Evolutionary conservation across 352 stramenopile species (phyloP).

Genomic region (Pythium brachiatum): DNA sequence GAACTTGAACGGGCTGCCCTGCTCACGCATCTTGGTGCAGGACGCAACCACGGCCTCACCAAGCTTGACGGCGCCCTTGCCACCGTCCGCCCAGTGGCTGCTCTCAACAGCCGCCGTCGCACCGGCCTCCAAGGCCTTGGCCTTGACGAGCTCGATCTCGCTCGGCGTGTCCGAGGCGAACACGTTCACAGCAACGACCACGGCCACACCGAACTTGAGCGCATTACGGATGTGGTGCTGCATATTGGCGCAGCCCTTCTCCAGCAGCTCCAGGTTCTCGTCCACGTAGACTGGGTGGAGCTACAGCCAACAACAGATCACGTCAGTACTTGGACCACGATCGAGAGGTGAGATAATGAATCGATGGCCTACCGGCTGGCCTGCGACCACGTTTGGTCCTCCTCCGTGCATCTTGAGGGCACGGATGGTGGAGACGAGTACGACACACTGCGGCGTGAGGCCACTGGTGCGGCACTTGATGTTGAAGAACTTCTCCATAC

Average conservation of each 20-base stretch:
- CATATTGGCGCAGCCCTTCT: conserved; percentile 92
- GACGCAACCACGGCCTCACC: conserved; percentile 91
- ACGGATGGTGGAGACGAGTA: conserved; percentile 97
- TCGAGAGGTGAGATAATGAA: too few relatives aligned
- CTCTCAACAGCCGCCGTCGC: conserved; percentile 96
- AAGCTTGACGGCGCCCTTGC: conserved; percentile 91
- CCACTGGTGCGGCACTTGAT: conserved; percentile 97
- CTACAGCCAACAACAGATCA: conserved; percentile 7
- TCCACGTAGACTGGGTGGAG: conserved; percentile 91
- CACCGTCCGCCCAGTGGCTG: conserved; percentile 72
- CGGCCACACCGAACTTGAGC: conserved; percentile 92
- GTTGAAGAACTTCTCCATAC: conserved; percentile 99
- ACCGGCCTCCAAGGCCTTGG: conserved; percentile 88
- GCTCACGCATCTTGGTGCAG: conserved; percentile 77
- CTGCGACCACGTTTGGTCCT: conserved; percentile 93
- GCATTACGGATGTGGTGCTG: conserved; percentile 96
- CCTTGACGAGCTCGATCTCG: conserved; percentile 94
- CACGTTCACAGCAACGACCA: conserved; percentile 95
- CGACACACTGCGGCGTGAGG: conserved; percentile 95
- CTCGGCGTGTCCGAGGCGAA: conserved; percentile 63
- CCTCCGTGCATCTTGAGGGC: conserved; percentile 99
- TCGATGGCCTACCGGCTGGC: conserved; percentile 84
- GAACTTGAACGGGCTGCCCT: conserved; percentile 90
- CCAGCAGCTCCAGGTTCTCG: conserved; percentile 95
- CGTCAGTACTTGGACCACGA: too few relatives aligned